Base-by-base conservation (phyloP, 2,329 filamentous ascomycete species). In the Arthroderma sp. region DNA sequence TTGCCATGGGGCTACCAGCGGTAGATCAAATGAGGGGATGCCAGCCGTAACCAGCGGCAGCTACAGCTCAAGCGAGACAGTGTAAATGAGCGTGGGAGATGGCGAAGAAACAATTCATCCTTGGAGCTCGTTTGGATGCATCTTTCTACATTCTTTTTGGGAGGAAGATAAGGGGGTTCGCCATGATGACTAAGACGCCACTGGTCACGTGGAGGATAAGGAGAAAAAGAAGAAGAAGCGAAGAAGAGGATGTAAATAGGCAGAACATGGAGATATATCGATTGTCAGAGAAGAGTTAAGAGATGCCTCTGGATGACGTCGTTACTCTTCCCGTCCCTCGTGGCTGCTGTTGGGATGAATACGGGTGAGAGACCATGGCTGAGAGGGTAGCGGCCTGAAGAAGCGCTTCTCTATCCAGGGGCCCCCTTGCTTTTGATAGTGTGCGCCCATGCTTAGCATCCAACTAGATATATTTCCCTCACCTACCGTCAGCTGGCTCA, bases 41-140 rank as follows among this genome's bases (percentile, higher is more conserved):
- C 51, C 31, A 54, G 33, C 51, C 51, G 51, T 37, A 15, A n/a
- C 51, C 51, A 37, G 51, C 51, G 51, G 51, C 51, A 54, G 37
- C 37, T 25, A n/a, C 51, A 25, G 33, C 37, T 28, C 51, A 9
- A 54, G n/a, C 51, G 21, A 54, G 17, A 19, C 7, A 13, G 8
- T 47, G 41, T 5, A 47, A n/a, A n/a, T 47, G 21, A 54, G 33
- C 51, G 51, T 38, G 31, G 25, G 17, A 38, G 33, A 13, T 33
- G 47, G 33, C 23, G 25, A 33, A n/a, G n/a, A 25, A 51, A 31
- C 13, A n/a, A 33, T 9, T 21, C 47, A 33, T 51, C 47, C 7
- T 25, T 31, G 25, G 11, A 4, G 6, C 19, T 11, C 19, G 8
- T 44, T 44, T 17, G n/a, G 7, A n/a, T n/a, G 21, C 41, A 13